These are phyloP conservation scores for Pichia sp. DNA, from an alignment of 1,139 yeast species.

Conservation along the genomic window DNA sequence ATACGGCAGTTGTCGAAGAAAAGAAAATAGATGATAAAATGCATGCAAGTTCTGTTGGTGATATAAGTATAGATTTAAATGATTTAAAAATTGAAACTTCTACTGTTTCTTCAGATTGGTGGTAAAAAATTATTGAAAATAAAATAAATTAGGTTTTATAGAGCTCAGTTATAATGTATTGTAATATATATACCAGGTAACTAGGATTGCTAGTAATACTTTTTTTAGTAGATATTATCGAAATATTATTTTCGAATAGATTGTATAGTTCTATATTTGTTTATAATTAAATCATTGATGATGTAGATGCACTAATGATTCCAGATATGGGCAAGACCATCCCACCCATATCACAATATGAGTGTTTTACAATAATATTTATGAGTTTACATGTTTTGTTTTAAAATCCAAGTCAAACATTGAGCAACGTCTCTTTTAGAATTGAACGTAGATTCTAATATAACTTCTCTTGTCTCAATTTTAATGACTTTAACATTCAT, in stretches of 20 bases:
- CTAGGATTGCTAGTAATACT: too few species aligned
- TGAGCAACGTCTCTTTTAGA: slow-evolving; percentile 59
- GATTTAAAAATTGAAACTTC: slow-evolving; percentile 10
- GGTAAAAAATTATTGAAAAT: slow-evolving; percentile 29
- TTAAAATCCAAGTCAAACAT: slow-evolving; percentile 51
- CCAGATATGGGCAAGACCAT: too few species aligned
- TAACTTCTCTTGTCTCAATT: slow-evolving; percentile 22
- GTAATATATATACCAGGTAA: neutral
- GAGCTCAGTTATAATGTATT: neutral
- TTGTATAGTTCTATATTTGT: too few species aligned
- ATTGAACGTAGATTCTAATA: slow-evolving; percentile 46
- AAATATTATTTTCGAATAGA: too few species aligned
- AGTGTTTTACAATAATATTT: too few species aligned
- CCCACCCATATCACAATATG: too few species aligned
- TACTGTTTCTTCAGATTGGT: slow-evolving; percentile 13
- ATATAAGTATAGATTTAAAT: slow-evolving; percentile 4
- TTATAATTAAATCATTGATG: too few species aligned
- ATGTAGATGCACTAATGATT: too few species aligned
- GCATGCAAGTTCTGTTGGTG: neutral
- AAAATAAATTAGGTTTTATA: neutral
- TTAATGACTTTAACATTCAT: slow-evolving; percentile 20
- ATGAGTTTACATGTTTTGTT: slow-evolving; percentile 1
- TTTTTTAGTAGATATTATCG: too few species aligned
- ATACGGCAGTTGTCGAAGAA: neutral
- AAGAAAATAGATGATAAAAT: neutral